A percentile compares a stretch with the other conserved stretches of the same genome.
Evolutionary conservation across 169 alveolate species (phyloP).

Genomic region (Plasmodium cynomolgi): DNA sequence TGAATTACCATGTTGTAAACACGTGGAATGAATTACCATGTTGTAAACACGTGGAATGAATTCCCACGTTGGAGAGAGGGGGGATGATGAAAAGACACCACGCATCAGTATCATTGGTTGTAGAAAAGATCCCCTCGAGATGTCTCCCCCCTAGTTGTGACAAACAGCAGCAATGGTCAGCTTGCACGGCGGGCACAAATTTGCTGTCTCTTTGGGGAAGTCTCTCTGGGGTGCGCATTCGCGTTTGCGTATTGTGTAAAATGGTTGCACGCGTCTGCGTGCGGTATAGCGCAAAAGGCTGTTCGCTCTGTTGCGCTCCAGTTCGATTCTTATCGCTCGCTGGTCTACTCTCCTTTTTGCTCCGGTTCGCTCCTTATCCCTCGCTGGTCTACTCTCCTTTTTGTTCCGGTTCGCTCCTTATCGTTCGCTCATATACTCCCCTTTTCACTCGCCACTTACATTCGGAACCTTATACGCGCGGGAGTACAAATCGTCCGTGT

Average conservation of each 20-base stretch:
- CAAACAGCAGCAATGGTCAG: neutral
- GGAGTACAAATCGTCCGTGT: constrained; percentile 69
- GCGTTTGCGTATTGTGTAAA: no score
- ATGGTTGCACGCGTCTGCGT: no score
- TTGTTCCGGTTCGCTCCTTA: neutral
- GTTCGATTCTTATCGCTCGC: neutral
- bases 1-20: neutral
- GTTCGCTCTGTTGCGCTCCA: neutral
- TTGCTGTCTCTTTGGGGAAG: neutral
- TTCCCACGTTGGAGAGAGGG: neutral
- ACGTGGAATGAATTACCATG: neutral
- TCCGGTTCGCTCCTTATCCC: no score
- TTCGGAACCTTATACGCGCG: constrained; percentile 68
- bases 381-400: neutral
- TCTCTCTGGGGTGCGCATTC: no score
- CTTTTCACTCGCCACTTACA: neutral
- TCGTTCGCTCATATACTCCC: no score
- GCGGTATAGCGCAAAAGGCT: neutral
- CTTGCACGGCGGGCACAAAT: neutral
- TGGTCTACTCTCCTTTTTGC: neutral
- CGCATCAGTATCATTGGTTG: neutral
- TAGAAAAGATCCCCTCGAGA: neutral
- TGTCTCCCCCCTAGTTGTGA: neutral
- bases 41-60: neutral
- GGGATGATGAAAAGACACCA: neutral